Evolutionary conservation across 768 basidiomycete species (phyloP), one percentile per base, ranked within the genome.

Genomic region (Trametes cingulata): DNA sequence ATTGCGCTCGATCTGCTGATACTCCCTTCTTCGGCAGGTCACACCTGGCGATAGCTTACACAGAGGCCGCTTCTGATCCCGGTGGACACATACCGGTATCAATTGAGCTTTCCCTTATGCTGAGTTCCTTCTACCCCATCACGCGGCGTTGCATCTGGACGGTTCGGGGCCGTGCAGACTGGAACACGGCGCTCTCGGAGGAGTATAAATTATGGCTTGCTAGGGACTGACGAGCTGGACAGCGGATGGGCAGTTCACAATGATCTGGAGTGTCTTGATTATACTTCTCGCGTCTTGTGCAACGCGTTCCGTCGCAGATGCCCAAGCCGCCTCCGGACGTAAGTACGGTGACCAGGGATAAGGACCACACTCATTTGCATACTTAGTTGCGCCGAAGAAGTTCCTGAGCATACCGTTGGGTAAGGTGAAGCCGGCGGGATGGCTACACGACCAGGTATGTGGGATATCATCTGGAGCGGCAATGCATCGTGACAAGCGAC

Each of bases 381-480:
- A n/a, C n/a, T 17, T 19, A 64, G 72, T 73, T 46, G 71, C 68
- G 4, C 69, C 73, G 1, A 74, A 69, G 67, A 64, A 67, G 62
- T 74, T 69, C 61, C 43, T 69, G 24, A 71, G 47, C 51, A 58
- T 73, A 2, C 72, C 71, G 15, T 58, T 74, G 15, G 70, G 69
- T 6, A 56, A 63, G 12, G 64, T 74, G 49, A 72, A 69, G 57
- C 72, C 73, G 5, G 49, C 68, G 0, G 73, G 73, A 48, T 74
- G 73, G 73, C 63, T 74, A 10, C 53, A 65, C 35, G 73, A 73
- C 50, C 73, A 74, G 66, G 71, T 70, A 45, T 5, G 50, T 41
- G 29, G n/a, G 17, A 45, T 15, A 9, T 48, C 15, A 33, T 29
- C 24, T 6, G 13, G 14, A 5, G 22, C 13, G 29, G 17, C 13